These are phyloP conservation scores for Tolypocladium guangdongense DNA, from an alignment of 2,329 filamentous ascomycete species.

Conservation along the genomic window DNA sequence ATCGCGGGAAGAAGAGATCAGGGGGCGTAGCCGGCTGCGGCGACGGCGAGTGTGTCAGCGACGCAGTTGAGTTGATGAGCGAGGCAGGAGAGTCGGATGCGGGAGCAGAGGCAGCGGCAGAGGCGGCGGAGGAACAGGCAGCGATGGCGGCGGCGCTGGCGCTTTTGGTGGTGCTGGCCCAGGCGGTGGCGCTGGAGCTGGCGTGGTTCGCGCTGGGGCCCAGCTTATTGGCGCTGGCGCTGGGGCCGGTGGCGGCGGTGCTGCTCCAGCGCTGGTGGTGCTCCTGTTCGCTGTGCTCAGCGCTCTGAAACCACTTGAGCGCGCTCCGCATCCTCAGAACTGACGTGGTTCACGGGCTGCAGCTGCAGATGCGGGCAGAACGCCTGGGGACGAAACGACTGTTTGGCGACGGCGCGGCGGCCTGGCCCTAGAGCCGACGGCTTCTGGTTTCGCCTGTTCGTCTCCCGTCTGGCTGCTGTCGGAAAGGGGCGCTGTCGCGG, in stretches of 20 bases:
- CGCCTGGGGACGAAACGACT: neutral
- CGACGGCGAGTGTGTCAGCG: slow-evolving; percentile 24
- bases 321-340: slow-evolving; percentile 5
- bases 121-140: slow-evolving; percentile 5
- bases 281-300: slow-evolving; percentile 11
- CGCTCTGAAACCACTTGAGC: slow-evolving; percentile 17
- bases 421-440: no score
- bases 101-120: slow-evolving; percentile 5
- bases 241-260: neutral
- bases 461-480: neutral
- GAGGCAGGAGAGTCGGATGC: slow-evolving; percentile 20
- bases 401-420: neutral
- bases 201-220: neutral
- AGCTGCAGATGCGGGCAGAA: neutral
- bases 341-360: neutral
- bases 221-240: neutral
- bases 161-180: slow-evolving; percentile 1
- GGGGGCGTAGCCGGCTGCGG: slow-evolving; percentile 22
- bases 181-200: slow-evolving; percentile 2
- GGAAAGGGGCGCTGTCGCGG: neutral
- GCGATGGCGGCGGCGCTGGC: slow-evolving; percentile 6
- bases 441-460: neutral
- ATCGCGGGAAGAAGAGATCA: slow-evolving; percentile 11
- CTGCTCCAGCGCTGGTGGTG: slow-evolving; percentile 1
- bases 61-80: slow-evolving; percentile 18